Evolutionary conservation across 495 filamentous ascomycete genomes (phyloP).

Genomic region (Penicillium cinerascens): DNA sequence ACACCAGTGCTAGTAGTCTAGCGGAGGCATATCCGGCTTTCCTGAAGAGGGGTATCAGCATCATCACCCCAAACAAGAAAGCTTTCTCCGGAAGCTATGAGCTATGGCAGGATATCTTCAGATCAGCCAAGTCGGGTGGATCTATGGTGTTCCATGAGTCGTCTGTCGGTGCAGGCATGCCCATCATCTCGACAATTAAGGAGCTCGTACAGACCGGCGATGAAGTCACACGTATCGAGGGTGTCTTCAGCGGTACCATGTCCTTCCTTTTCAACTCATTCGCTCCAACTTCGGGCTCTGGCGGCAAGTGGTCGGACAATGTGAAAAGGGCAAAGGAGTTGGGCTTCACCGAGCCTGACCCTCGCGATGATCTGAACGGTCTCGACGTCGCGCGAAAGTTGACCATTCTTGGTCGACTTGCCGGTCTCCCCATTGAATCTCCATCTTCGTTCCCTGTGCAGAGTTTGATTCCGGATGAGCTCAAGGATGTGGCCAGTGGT

Average conservation of each 20-base stretch:
- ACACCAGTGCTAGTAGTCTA: conserved; percentile 77
- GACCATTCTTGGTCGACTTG: conserved; percentile 83
- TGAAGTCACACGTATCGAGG: conserved; percentile 79
- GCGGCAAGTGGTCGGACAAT: conserved; percentile 75
- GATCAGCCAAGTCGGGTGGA: conserved; percentile 52
- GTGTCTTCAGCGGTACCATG: conserved; percentile 93
- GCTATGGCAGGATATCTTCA: conserved; percentile 79
- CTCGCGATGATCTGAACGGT: conserved; percentile 92
- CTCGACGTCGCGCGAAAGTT: conserved; percentile 93
- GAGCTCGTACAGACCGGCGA: conserved; percentile 88
- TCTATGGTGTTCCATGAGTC: conserved; percentile 87
- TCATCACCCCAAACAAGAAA: conserved; percentile 98
- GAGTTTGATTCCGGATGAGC: conserved; percentile 69
- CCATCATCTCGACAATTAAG: conserved; percentile 81
- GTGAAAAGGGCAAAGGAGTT: conserved; percentile 86
- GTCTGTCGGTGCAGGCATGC: conserved; percentile 83
- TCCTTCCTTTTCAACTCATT: conserved; percentile 96
- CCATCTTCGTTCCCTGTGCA: conserved; percentile 2
- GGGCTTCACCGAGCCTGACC: conserved; percentile 97
- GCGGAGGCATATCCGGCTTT: conserved; percentile 73
- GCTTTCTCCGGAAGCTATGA: conserved; percentile 72
- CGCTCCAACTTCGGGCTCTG: conserved; percentile 63
- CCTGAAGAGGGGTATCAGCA: conserved; percentile 69
- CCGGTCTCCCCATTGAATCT: conserved; percentile 84
- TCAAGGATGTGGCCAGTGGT: conserved; percentile 41